Percentiles rank a stretch among this genome's conserved stretches.
phyloP scores from a whole-genome alignment of 1,139 yeast species.

The Protomyces inundatus region DNA sequence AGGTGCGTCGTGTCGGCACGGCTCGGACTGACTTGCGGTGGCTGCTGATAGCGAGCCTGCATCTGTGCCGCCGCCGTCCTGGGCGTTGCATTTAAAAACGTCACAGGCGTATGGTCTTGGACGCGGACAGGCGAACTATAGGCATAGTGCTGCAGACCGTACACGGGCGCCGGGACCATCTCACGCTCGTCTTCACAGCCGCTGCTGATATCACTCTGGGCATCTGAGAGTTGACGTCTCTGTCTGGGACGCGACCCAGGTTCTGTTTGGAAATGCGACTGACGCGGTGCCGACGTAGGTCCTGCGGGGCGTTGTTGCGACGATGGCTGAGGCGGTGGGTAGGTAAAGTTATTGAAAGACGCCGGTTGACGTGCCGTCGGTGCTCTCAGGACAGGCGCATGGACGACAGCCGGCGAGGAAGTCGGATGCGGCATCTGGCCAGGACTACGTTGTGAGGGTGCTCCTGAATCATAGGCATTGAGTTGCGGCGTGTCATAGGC shows the following conservation, averaged over 20 bases:
- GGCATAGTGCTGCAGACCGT: not conserved
- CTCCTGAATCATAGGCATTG: not conserved
- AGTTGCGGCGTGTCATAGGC: constrained; percentile 1
- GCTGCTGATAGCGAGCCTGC: not conserved
- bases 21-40: not conserved
- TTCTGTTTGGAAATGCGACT: not conserved
- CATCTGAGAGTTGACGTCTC: not conserved
- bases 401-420: not conserved
- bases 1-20: not conserved
- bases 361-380: constrained; percentile 11
- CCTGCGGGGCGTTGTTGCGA: not conserved
- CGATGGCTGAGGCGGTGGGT: constrained; percentile 1
- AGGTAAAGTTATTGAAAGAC: constrained; percentile 18
- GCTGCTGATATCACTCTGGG: not conserved
- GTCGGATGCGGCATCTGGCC: not conserved
- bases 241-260: not conserved
- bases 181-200: not conserved
- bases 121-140: not conserved
- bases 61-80: not conserved
- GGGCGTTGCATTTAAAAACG: not conserved
- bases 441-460: not conserved
- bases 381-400: not conserved
- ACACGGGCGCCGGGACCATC: not conserved
- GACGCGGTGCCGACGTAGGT: not conserved
- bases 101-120: not conserved